phyloP scores from a whole-genome alignment of 2,329 filamentous ascomycete species.

The Neofusicoccum sp. region DNA sequence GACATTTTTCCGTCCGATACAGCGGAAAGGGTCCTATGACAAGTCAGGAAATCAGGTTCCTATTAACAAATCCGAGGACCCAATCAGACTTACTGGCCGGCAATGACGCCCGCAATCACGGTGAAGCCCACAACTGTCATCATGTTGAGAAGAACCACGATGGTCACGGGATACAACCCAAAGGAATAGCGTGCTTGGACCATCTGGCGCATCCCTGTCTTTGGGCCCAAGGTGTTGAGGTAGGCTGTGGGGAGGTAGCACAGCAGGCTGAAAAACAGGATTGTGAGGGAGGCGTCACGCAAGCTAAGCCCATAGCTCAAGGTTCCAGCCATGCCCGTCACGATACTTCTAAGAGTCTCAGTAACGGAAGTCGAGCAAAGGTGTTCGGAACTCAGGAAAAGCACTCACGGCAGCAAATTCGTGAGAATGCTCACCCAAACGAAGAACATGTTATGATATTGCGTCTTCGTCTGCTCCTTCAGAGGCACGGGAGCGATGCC shows the following conservation, averaged over 20 bases:
- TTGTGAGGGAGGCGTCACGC: slow-evolving; percentile 57
- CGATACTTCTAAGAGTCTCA: slow-evolving; percentile 43
- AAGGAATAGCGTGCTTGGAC: slow-evolving; percentile 64
- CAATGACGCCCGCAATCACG: slow-evolving; percentile 60
- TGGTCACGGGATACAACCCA: slow-evolving; percentile 56
- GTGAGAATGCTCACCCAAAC: slow-evolving; percentile 60
- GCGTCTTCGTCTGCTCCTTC: slow-evolving; percentile 53
- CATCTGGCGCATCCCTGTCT: slow-evolving; percentile 64
- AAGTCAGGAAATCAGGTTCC: not conserved
- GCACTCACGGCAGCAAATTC: slow-evolving; percentile 56
- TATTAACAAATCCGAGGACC: slow-evolving; percentile 35
- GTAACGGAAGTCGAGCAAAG: not conserved
- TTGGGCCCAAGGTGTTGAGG: slow-evolving; percentile 56
- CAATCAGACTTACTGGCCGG: slow-evolving; percentile 52
- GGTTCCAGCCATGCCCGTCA: slow-evolving; percentile 63
- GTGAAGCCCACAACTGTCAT: slow-evolving; percentile 64
- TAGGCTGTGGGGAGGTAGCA: slow-evolving; percentile 56
- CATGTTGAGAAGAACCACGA: slow-evolving; percentile 63
- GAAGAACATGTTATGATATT: slow-evolving; percentile 58
- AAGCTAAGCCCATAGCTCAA: slow-evolving; percentile 55
- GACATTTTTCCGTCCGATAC: slow-evolving; percentile 43
- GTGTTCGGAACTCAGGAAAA: slow-evolving; percentile 25
- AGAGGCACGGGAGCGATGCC: slow-evolving; percentile 58
- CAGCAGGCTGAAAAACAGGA: slow-evolving; percentile 62
- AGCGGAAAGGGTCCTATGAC: slow-evolving; percentile 29